Evolutionary conservation across 176 grass and related monocot species (phyloP), one percentile per base, ranked within the genome.

Genomic region (Ananas comosus): DNA sequence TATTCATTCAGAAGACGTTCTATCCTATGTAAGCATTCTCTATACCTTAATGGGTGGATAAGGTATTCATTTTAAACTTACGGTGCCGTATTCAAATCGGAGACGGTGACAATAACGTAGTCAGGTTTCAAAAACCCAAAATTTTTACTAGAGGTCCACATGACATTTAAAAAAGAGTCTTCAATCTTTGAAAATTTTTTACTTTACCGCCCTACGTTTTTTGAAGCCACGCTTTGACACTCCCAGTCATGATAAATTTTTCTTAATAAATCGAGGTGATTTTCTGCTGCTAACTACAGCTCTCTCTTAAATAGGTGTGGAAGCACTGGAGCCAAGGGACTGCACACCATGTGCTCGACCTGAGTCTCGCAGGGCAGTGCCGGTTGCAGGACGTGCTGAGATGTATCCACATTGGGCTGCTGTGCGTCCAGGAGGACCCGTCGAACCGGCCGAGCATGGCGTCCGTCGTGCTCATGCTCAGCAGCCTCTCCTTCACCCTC

Each of bases 381-480:
- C 18, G 48, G 3, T 61, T 47, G 13, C 77, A 84, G 54, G 76
- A 80, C 50, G 57, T 80, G 1, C 23, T 88, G 56, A 53, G 77
- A 57, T 84, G 73, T 64, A 61, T 88, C 49, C 85, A 88, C 63
- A 24, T 84, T 2, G 81, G 64, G 2, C 68, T 88, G 29, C 77
- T 84, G n/a, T 88, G 85, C 29, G 85, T 84, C 5, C 77, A 84
- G 67, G 73, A 76, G 29, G 79, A 83, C 18, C 72, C 69, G 18
- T 67, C 27, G 1, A 63, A 78, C 4, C 75, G 85, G 23, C 85
- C 85, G 0, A 48, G 69, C 14, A 88, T 84, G 68, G 68, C 80
- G 27, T 33, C 68, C 3, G 73, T 88, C 72, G 23, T 81, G 21
- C 11, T 78, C 63, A 88, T 88, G 85, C 77, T 88, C 66, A 77